phyloP scores from a whole-genome alignment of 129 eudicot species.

The Pittosporum tobira region DNA sequence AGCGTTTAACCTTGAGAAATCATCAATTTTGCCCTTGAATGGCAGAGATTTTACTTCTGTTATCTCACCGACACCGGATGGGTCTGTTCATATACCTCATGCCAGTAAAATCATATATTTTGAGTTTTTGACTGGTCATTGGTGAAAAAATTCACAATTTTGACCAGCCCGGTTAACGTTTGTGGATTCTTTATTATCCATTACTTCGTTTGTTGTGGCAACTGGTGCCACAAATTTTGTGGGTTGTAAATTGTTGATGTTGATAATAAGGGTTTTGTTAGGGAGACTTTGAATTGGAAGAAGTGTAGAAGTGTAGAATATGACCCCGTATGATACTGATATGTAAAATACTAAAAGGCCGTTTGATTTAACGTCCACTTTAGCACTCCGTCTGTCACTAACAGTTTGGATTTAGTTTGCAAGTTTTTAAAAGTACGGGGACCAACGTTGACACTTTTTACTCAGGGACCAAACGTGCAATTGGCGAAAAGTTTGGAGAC shows the following conservation, averaged over 20 bases:
- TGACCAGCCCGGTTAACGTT: conserved; percentile 52
- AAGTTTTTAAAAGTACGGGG: too few relatives aligned
- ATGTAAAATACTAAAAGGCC: too few relatives aligned
- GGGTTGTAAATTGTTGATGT: conserved; percentile 70
- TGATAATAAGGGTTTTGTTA: conserved; percentile 38
- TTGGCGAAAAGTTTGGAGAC: too few relatives aligned
- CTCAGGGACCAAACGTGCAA: too few relatives aligned
- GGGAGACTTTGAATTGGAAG: conserved; percentile 50
- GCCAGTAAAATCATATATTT: conserved; percentile 63
- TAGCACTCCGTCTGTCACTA: too few relatives aligned
- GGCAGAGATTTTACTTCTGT: conserved; percentile 85
- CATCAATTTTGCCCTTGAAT: conserved; percentile 44
- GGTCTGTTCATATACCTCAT: conserved; percentile 80
- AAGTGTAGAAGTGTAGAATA: too few relatives aligned
- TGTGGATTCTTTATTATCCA: conserved; percentile 47
- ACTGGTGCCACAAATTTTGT: conserved; percentile 90
- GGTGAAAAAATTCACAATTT: conserved; percentile 40
- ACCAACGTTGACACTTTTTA: too few relatives aligned
- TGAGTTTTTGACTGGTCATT: conserved; percentile 78
- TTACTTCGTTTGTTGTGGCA: conserved; percentile 41
- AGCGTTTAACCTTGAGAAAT: conserved; percentile 68
- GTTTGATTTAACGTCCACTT: too few relatives aligned
- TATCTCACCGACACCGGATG: conserved; percentile 49
- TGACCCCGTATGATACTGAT: too few relatives aligned
- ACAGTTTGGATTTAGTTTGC: too few relatives aligned